Conservation (phyloP, 1,284 basidiomycete species). For the Ustilago loliicola region DNA sequence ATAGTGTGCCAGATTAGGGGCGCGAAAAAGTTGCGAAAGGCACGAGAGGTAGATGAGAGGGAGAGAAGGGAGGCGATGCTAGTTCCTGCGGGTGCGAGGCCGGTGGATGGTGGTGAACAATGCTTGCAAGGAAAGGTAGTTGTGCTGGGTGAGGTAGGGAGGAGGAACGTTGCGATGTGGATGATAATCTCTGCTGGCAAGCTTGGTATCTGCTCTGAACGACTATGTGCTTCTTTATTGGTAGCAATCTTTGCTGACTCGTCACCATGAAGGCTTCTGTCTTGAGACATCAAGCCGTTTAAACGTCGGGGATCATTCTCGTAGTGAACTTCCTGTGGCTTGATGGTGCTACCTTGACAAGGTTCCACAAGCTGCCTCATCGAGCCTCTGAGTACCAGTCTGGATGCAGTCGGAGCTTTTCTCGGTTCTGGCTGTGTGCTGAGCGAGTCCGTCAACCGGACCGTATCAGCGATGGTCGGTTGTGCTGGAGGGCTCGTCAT, state of each 20-base stretch:
- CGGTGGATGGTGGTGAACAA: background rate
- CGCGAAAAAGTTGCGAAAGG: constrained; percentile 19
- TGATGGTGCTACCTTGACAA: background rate
- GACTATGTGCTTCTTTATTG: background rate
- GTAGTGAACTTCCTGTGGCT: background rate
- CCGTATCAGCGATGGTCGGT: constrained; percentile 41
- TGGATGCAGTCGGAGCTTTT: background rate
- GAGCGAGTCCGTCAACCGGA: constrained; percentile 38
- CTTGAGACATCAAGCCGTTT: background rate
- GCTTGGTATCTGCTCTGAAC: background rate
- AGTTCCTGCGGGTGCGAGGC: background rate
- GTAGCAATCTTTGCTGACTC: background rate
- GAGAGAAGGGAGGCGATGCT: constrained; percentile 11
- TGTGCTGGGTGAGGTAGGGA: background rate
- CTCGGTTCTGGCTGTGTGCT: background rate
- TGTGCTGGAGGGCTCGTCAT: constrained; percentile 32
- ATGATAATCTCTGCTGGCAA: constrained; percentile 36
- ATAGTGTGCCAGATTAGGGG: constrained; percentile 36
- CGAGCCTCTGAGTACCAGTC: background rate
- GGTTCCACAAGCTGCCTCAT: background rate
- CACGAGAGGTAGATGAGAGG: constrained; percentile 14
- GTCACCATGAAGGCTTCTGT: background rate
- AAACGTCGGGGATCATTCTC: background rate
- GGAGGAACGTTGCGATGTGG: constrained; percentile 23
- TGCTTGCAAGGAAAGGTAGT: constrained; percentile 15